Evolutionary conservation across 768 basidiomycete genomes (phyloP).

Genomic region (Auriscalpium vulgare): DNA sequence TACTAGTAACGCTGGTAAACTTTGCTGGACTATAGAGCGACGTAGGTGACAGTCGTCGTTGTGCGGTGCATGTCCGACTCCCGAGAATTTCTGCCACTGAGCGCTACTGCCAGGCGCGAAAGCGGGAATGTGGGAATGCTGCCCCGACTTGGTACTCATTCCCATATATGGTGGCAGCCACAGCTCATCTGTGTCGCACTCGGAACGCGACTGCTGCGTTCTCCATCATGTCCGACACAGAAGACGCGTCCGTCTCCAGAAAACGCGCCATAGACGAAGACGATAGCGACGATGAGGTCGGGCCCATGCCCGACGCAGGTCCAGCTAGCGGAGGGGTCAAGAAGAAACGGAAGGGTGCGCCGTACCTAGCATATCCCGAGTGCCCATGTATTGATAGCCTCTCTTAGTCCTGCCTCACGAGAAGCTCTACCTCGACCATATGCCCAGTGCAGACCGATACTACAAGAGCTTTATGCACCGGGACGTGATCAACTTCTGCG

Average conservation of each 20-base stretch:
- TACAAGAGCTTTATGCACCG: slow-evolving; percentile 98
- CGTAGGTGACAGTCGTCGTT: too few relatives aligned
- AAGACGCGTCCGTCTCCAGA: slow-evolving; percentile 51
- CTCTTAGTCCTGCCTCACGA: slow-evolving; percentile 84
- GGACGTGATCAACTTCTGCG: slow-evolving; percentile 81
- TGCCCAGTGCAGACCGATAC: slow-evolving; percentile 90
- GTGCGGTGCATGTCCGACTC: too few relatives aligned
- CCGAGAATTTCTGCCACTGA: too few relatives aligned
- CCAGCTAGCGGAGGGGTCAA: slow-evolving; percentile 32
- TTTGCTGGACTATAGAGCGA: too few relatives aligned
- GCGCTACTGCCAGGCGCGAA: too few relatives aligned
- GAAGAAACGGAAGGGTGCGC: slow-evolving; percentile 81
- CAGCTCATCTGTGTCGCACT: too few relatives aligned
- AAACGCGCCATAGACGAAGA: slow-evolving; percentile 54
- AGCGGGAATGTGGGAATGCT: too few relatives aligned
- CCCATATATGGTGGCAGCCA: too few relatives aligned
- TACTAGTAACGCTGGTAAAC: too few relatives aligned
- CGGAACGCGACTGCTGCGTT: too few relatives aligned
- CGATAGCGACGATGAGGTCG: slow-evolving; percentile 73
- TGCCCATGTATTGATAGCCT: neutral
- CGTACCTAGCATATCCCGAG: neutral
- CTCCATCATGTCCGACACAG: slow-evolving; percentile 23
- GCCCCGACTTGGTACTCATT: too few relatives aligned
- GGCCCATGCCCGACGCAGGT: slow-evolving; percentile 63
- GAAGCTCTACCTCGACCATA: slow-evolving; percentile 82